Evolutionary conservation across 2,329 filamentous ascomycete genomes (phyloP), one percentile per base, ranked within the genome.

Genomic region (Hymenoscyphus occultus): DNA sequence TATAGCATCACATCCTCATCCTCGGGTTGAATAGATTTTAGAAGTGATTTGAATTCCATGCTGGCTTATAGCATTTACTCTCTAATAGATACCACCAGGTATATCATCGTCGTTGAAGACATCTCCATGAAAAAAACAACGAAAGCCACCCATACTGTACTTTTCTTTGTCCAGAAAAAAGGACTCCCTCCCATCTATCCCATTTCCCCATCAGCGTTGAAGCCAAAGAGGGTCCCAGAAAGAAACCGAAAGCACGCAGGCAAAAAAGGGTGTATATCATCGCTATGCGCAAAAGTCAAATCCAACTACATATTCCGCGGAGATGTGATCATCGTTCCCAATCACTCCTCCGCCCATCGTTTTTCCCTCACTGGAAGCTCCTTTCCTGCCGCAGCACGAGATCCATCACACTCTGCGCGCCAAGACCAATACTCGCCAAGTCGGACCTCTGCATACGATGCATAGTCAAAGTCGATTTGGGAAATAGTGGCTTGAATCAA

Each of bases 381-480:
- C 70, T 84, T 82, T 1, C 81, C 82, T 42, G 80, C 76, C 57
- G 76, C 72, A 59, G 77, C 76, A 58, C 91, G 83, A 67, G 82
- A 85, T 7, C 90, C 90, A 64, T 89, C 85, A 28, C 80, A 78
- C 76, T 94, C 91, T 57, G 84, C 87, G 75, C 93, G 91, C 92
- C 92, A 97, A 3, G 90, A 92, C 85, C 90, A 96, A 79, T 97
- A 98, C 80, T 98, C 95, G 60, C 90, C 89, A 5, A 99, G 81
- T 63, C 95, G 84, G 16, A 90, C 79, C 77, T 97, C 92, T 12
- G 95, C 94, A 76, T 98, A 99, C 9, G 85, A 86, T 56, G 92
- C 91, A 76, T 99, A 99, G 78, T 99, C 93, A 75, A 99, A 99
- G 75, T 97, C 91, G 73, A 99, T 99, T 69, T 94, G 86, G 12